Base-by-base conservation (phyloP, 352 stramenopile genomes). In the Aphanomyces stellatus region DNA sequence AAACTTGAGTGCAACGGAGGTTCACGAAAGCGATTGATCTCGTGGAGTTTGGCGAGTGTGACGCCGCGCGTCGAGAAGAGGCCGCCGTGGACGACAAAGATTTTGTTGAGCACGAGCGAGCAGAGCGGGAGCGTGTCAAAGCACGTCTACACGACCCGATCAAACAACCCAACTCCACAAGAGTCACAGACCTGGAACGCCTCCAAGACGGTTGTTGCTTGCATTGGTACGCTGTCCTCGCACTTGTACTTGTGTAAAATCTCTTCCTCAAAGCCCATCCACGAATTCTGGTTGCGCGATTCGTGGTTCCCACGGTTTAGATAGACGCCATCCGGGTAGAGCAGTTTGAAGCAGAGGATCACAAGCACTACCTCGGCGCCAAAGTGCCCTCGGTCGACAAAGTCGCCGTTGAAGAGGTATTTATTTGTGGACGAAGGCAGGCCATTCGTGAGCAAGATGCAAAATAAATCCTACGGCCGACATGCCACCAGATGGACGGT, bases 401-500 rank as follows among this genome's bases (percentile, higher is more conserved):
- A 91, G 60, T 94, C 85, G 1, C 85, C 85, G 62, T 94, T 94
- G 75, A 94, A 93, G 0, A 94, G 57, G 65, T 90, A 86, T 34
- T 63, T 65, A 63, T 89, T 94, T 15, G 71, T 74, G 7, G 42
- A 6, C 11, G 49, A 72, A 13, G 85, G 85, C 22, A 79, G 51
- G n/a, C 79, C 79, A 64, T 78, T 85, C 49, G 82, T 71, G 46
- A 64, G 79, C 35, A 94, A 82, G 27, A 92, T 87, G 1, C 76
- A 76, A 24, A 76, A 83, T 2, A 95, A 71, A 64, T 94, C 86
- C 19, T 81, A 69, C 19, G 10, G 17, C 15, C 15, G 24, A 28
- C 24, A 53, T 53, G 22, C n/a, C n/a, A n/a, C n/a, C n/a, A n/a
- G n/a, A n/a, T n/a, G n/a, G n/a, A n/a, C n/a, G n/a, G n/a, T n/a